Evolutionary conservation across 2,329 filamentous ascomycete species (phyloP), one percentile per base, ranked within the genome.

Genomic region (Calcarisporium arbuscula): DNA sequence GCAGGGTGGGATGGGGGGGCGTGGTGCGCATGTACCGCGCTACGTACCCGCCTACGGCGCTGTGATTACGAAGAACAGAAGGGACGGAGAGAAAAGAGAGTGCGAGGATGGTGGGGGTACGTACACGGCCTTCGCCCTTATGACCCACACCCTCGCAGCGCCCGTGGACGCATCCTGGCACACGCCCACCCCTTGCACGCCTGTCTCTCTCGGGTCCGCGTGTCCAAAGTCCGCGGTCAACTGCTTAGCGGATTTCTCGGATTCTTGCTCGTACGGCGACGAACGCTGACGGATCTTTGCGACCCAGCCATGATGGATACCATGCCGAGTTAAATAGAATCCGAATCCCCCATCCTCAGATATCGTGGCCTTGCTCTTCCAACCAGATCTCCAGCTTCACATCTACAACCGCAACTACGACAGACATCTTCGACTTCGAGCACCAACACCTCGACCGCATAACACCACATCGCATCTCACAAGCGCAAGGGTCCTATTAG

Each of bases 241-340:
- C n/a, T n/a, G n/a, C 38, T 38, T 38, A 28, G 35, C 14, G 22
- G 22, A 9, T 25, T 25, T 25, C 10, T 9, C 22, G 22, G 17
- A 23, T 32, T 12, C 22, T 11, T 25, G n/a, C n/a, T n/a, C n/a
- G n/a, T n/a, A n/a, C n/a, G n/a, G n/a, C n/a, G n/a, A n/a, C n/a
- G n/a, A n/a, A n/a, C n/a, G 10, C 17, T n/a, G 16, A 27, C 28
- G 8, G 22, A 23, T 23, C 8, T n/a, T 8, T 8, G n/a, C n/a
- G 22, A 8, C 22, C 8, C 22, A 8, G 8, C 8, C 22, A 8
- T n/a, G 8, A 8, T 8, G n/a, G 19, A 15, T 22, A 12, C 16
- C 35, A 15, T 16, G 11, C 33, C 43, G 31, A 44, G 45, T 47
- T 47, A 47, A 47, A 48, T 46, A 44, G 44, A 47, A 44, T 30